Conservation (phyloP, 2,329 filamentous ascomycete species). For the Aspergillus floridensis region DNA sequence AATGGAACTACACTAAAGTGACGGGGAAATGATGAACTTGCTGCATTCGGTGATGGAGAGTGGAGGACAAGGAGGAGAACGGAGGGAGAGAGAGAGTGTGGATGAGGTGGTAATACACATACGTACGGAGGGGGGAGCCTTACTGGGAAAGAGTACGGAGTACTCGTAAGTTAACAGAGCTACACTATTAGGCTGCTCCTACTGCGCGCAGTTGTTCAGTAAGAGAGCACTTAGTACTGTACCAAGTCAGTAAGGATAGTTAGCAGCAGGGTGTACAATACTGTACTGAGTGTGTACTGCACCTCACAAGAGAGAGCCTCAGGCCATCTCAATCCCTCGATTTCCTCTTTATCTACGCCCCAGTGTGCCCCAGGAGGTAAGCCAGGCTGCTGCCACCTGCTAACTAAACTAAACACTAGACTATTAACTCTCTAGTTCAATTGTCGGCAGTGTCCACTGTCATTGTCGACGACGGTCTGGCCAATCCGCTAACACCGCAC, state of each 20-base stretch:
- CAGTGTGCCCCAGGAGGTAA: conserved; percentile 2
- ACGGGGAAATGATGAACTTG: background rate
- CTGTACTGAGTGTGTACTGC: too few species aligned
- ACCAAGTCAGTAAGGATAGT: too few species aligned
- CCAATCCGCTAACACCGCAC: background rate
- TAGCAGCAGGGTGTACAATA: too few species aligned
- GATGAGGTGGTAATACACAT: conserved; percentile 2
- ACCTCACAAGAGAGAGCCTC: background rate
- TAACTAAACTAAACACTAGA: background rate
- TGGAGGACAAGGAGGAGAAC: background rate
- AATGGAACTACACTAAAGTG: conserved; percentile 10
- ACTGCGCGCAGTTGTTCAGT: too few species aligned
- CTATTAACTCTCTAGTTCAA: background rate
- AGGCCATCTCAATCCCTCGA: conserved; percentile 10
- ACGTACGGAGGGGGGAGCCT: background rate
- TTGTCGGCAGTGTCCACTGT: background rate
- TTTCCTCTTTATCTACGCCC: conserved; percentile 19
- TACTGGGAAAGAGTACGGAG: too few species aligned
- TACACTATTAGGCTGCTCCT: too few species aligned
- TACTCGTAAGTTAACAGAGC: too few species aligned
- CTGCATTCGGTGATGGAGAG: background rate
- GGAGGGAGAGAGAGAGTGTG: conserved; percentile 6
- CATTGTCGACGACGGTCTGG: background rate
- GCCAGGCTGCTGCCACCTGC: background rate
- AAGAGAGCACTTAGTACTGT: too few species aligned